phyloP scores from a whole-genome alignment of 768 basidiomycete genomes.

The Russula sp. region DNA sequence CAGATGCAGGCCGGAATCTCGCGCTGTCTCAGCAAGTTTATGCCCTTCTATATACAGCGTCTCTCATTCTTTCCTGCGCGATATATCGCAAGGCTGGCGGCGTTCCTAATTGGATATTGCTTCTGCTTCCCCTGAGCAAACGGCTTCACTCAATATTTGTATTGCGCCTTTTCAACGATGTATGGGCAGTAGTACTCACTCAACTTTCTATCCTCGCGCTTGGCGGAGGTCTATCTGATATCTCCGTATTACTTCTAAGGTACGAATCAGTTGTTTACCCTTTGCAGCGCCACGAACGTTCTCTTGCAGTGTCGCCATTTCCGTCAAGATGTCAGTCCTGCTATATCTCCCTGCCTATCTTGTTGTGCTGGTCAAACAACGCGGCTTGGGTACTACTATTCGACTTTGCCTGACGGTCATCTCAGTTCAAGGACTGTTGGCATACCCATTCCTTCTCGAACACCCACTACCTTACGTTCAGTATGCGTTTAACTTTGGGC shows the following conservation, averaged over 20 bases:
- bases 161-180: constrained; percentile 92
- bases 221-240: constrained; percentile 54
- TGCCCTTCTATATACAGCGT: constrained; percentile 64
- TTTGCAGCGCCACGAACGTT: constrained; percentile 21
- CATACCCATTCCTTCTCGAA: constrained; percentile 63
- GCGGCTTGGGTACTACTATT: constrained; percentile 53
- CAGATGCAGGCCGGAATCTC: constrained; percentile 58
- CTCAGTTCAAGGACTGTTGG: constrained; percentile 58
- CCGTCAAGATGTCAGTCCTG: constrained; percentile 92
- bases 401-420: constrained; percentile 49
- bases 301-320: constrained; percentile 64
- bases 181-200: constrained; percentile 71
- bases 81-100: constrained; percentile 64
- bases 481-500: constrained; percentile 81
- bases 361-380: constrained; percentile 74
- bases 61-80: constrained; percentile 58
- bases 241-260: constrained; percentile 73
- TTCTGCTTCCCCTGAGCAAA: constrained; percentile 84
- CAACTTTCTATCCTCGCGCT: constrained; percentile 67
- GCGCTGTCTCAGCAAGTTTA: constrained; percentile 75
- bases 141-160: constrained; percentile 91
- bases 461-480: constrained; percentile 63
- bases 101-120: constrained; percentile 67
- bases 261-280: constrained; percentile 37
- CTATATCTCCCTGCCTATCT: constrained; percentile 88